phyloP scores from a whole-genome alignment of 2,329 filamentous ascomycete genomes.

The Basipetospora chlamydospora region DNA sequence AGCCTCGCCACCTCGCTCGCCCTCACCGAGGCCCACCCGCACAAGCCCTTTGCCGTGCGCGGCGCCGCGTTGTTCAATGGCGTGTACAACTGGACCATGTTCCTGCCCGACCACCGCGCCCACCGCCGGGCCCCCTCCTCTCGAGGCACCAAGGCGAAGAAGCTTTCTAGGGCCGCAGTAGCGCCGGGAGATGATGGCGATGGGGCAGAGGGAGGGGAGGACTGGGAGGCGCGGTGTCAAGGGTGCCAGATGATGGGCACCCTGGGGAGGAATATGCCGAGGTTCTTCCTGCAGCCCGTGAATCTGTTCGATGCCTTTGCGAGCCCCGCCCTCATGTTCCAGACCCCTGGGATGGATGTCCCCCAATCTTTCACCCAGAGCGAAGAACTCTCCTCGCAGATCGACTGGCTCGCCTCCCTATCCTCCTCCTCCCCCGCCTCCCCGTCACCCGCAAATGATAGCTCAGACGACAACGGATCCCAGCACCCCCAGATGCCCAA shows the following conservation, averaged over 20 bases:
- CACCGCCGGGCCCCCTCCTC: conserved; percentile 14
- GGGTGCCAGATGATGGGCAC: background rate
- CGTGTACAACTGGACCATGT: conserved; percentile 50
- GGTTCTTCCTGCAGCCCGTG: conserved; percentile 32
- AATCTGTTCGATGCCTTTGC: conserved; percentile 46
- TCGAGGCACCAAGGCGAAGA: conserved; percentile 1
- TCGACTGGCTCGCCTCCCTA: conserved; percentile 7
- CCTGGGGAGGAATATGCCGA: conserved; percentile 10
- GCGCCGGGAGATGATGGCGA: conserved; percentile 6
- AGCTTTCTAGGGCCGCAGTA: too few relatives aligned
- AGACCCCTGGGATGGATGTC: conserved; percentile 30
- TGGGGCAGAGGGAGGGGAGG: conserved; percentile 5
- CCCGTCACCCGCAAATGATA: too few relatives aligned
- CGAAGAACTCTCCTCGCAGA: conserved; percentile 6
- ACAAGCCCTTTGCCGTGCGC: conserved; percentile 30
- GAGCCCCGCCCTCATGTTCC: conserved; percentile 44
- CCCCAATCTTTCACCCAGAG: conserved; percentile 27
- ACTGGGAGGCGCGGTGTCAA: background rate
- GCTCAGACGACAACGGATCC: conserved; percentile 5
- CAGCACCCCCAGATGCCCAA: background rate
- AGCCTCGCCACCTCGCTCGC: conserved; percentile 41
- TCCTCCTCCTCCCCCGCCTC: background rate
- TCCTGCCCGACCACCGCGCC: conserved; percentile 36
- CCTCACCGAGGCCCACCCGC: conserved; percentile 36
- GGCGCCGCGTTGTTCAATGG: conserved; percentile 44